Evolutionary conservation across 2,329 filamentous ascomycete species (phyloP).

Genomic region (Berkeleyomyces basicola): DNA sequence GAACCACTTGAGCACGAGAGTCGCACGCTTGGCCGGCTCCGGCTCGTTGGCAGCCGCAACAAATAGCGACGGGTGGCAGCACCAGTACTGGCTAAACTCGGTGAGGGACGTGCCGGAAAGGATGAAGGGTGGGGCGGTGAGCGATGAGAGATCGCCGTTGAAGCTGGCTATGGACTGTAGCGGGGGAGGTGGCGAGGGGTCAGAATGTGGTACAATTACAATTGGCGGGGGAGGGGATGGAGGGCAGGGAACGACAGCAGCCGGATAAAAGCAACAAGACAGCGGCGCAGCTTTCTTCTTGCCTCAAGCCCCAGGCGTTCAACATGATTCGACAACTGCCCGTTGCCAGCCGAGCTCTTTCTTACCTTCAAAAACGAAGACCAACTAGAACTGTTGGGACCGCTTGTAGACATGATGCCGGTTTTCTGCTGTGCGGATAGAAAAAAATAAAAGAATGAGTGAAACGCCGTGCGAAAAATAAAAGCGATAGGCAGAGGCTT

Average conservation of each 20-base stretch:
- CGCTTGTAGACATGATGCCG: conserved; percentile 7
- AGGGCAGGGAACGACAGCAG: neutral
- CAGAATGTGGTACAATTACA: neutral
- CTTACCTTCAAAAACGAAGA: conserved; percentile 35
- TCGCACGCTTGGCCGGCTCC: conserved; percentile 64
- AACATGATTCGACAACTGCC: neutral
- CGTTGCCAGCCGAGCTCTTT: conserved; percentile 2
- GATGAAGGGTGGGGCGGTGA: conserved; percentile 71
- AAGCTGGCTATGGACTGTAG: conserved; percentile 58
- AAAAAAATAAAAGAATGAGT: neutral
- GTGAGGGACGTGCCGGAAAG: conserved; percentile 62
- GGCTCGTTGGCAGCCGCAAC: conserved; percentile 65
- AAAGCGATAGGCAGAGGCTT: neutral
- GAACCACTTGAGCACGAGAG: conserved; percentile 94
- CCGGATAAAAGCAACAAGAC: neutral
- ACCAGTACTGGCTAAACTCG: conserved; percentile 73
- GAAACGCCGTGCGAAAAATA: neutral
- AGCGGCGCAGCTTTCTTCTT: neutral
- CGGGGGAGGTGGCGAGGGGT: neutral
- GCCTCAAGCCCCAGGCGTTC: neutral
- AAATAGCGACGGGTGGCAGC: conserved; percentile 60
- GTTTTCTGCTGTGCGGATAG: neutral
- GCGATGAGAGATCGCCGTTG: conserved; percentile 63
- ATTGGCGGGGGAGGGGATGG: neutral
- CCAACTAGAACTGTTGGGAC: conserved; percentile 31